Percentiles rank a stretch among this genome's conserved stretches.
Evolutionary conservation across 192 early-diverging fungal species (phyloP).

Genomic region (Spinellus fusiger): DNA sequence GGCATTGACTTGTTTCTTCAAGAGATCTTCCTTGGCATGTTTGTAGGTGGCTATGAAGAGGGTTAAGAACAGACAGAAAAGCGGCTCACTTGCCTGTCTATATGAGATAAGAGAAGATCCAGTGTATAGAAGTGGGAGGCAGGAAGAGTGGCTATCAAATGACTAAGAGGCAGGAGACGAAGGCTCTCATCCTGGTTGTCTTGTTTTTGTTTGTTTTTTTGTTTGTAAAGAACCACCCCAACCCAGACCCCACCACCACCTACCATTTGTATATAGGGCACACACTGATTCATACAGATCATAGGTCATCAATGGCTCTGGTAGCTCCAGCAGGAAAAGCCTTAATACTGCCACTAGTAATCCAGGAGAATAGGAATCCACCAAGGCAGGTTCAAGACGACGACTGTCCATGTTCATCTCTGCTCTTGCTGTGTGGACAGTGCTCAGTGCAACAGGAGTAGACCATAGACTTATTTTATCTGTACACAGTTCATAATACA

Average conservation of each 20-base stretch:
- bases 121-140: conserved; percentile 41
- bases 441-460: conserved; percentile 45
- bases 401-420: conserved; percentile 54
- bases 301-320: conserved; percentile 58
- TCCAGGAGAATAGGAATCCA: conserved; percentile 50
- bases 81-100: conserved; percentile 26
- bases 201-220: background rate
- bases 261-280: conserved; percentile 55
- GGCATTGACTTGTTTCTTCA: conserved; percentile 32
- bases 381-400: conserved; percentile 45
- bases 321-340: conserved; percentile 68
- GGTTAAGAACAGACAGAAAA: background rate
- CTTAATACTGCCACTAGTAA: conserved; percentile 55
- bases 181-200: conserved; percentile 27
- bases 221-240: background rate
- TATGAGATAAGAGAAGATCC: conserved; percentile 27
- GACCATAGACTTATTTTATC: conserved; percentile 58
- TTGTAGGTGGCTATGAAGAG: background rate
- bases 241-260: background rate
- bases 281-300: conserved; percentile 66
- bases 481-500: background rate
- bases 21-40: background rate
- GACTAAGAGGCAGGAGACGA: conserved; percentile 38
- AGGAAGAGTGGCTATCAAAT: conserved; percentile 40
- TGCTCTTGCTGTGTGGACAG: conserved; percentile 58